Percentiles rank a stretch among this genome's conserved stretches.
Conservation (phyloP, 495 filamentous ascomycete genomes). For the Neurospora sp. region DNA sequence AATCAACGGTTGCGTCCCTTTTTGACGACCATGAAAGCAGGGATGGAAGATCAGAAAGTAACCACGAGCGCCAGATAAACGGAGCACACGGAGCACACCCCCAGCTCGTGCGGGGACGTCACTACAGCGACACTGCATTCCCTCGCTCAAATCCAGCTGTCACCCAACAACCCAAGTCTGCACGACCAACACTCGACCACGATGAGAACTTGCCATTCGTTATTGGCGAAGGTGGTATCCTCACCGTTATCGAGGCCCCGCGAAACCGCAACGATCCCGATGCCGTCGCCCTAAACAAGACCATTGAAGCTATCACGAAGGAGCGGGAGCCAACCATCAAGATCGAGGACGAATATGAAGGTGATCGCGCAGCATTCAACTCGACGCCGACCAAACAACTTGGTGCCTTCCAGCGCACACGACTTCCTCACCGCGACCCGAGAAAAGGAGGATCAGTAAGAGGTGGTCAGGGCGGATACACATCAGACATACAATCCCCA, state of each 20-base stretch:
- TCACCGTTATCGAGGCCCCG: conserved; percentile 19
- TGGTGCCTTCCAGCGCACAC: conserved; percentile 13
- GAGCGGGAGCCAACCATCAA: conserved; percentile 9
- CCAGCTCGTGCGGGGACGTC: conserved; percentile 11
- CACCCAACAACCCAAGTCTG: background rate
- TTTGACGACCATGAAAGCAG: conserved; percentile 23
- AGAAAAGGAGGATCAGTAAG: background rate
- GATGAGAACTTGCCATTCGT: conserved; percentile 23
- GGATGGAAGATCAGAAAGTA: conserved; percentile 16
- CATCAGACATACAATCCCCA: conserved; percentile 17
- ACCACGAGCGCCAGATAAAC: conserved; percentile 14
- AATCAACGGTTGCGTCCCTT: conserved; percentile 28
- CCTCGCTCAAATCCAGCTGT: conserved; percentile 1
- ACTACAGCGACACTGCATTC: conserved; percentile 14
- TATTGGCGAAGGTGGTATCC: conserved; percentile 22
- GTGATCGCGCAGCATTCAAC: conserved; percentile 14
- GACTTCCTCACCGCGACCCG: conserved; percentile 17
- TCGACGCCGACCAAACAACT: conserved; percentile 17
- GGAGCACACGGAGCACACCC: background rate
- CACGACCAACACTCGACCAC: conserved; percentile 5
- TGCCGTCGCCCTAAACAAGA: conserved; percentile 5
- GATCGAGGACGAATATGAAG: conserved; percentile 15
- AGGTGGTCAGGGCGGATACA: conserved; percentile 4
- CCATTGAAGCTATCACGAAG: conserved; percentile 5
- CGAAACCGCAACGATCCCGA: conserved; percentile 1